Evolutionary conservation across 169 alveolate species (phyloP).

Genomic region (Babesia ovata): DNA sequence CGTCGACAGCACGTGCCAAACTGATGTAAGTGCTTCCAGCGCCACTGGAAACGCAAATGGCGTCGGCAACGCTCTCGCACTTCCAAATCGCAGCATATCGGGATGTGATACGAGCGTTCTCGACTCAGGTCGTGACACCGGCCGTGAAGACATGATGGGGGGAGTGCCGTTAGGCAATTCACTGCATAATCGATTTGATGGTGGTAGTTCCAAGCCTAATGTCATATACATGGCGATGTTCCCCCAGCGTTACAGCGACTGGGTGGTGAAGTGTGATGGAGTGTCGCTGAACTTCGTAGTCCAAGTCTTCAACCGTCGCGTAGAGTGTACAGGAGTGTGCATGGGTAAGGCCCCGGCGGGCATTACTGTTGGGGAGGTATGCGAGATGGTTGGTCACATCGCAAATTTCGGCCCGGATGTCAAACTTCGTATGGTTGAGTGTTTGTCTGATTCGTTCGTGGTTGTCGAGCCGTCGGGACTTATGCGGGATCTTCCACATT

Average conservation of each 20-base stretch:
- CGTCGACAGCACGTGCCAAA: constrained; percentile 1
- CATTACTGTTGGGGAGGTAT: constrained; percentile 36
- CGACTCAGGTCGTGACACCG: constrained; percentile 2
- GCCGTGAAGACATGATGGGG: neutral
- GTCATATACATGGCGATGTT: constrained; percentile 49
- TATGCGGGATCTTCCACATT: constrained; percentile 52
- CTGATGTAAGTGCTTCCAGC: neutral
- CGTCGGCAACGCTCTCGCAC: constrained; percentile 1
- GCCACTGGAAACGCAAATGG: neutral
- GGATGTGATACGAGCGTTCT: neutral
- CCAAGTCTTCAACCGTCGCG: constrained; percentile 59
- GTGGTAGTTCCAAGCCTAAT: constrained; percentile 8
- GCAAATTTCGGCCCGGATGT: neutral
- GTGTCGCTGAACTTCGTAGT: constrained; percentile 33
- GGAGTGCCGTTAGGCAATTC: neutral
- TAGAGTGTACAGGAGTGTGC: constrained; percentile 39
- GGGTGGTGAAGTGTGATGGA: constrained; percentile 17
- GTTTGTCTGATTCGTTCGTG: constrained; percentile 13
- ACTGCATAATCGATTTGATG: neutral
- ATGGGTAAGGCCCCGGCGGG: constrained; percentile 51
- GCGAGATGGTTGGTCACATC: constrained; percentile 13
- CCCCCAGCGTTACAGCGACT: constrained; percentile 39
- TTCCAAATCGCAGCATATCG: neutral
- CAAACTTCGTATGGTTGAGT: constrained; percentile 31
- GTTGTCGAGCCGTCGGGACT: constrained; percentile 36